Evolutionary conservation across 768 basidiomycete genomes (phyloP), one percentile per base, ranked within the genome.

Genomic region (Tubosaeta sp.): DNA sequence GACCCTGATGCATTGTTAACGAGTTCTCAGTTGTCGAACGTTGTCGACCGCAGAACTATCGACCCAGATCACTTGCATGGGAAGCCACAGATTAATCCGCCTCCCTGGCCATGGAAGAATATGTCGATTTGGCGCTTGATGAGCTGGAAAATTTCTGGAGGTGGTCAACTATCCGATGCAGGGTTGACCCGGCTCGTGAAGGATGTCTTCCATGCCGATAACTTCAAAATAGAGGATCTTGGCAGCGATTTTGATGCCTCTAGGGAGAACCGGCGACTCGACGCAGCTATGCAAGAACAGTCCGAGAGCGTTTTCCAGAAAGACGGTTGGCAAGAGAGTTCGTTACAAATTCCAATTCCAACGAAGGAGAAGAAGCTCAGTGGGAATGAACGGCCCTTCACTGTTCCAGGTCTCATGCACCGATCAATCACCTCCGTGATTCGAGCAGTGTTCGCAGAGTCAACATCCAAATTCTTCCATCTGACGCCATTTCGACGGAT

Each of bases 371-470:
- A 19, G 11, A 1, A 50, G 57, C 26, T 17, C 42, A 0, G 25
- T 14, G 53, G 63, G 1, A 60, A 61, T 9, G 55, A 63, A 8
- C 34, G 1, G 16, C 57, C 6, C 0, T 69, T 71, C 48, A 22
- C 26, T 0, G 50, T 73, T 1, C 61, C 67, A 16, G 71, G 68
- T 1, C 53, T 74, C 3, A 54, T 57, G 5, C 61, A 66, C 46
- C 50, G 62, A 0, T 57, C 56, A 0, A 46, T 72, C 2, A 59
- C 52, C 2, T 45, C 39, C 0, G 49, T 66, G 2, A 53, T 67
- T 4, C 34, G 37, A 1, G 42, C 51, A 0, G 48, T 49, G 3
- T 59, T 65, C 6, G 7, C 51, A 0, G 58, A 60, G 9, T 19
- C 22, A 2, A 12, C 46, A 0, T 17, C 58, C 1, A 58, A 52